phyloP scores from a whole-genome alignment of 139 green algal genomes.

The Chlamydomonas incerta region DNA sequence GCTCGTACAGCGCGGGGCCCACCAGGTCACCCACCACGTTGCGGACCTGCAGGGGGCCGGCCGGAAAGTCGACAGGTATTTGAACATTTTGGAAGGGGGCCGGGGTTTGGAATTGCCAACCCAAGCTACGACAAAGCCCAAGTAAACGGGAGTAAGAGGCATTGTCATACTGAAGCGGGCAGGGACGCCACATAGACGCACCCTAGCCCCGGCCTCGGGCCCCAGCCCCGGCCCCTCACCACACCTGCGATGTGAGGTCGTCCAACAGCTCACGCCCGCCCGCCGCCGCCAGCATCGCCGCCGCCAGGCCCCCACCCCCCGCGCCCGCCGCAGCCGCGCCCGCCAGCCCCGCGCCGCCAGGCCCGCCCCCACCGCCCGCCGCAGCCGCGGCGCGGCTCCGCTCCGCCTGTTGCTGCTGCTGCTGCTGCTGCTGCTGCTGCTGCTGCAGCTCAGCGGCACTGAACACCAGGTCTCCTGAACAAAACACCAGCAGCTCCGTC shows the following conservation, averaged over 20 bases:
- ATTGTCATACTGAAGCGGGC: too few species aligned
- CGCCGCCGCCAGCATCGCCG: not conserved
- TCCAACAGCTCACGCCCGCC: not conserved
- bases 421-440: not conserved
- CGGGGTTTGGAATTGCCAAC: too few species aligned
- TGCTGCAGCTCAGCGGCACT: not conserved
- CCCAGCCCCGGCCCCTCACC: too few species aligned
- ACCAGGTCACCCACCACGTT: slow-evolving; percentile 35
- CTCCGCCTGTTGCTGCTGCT: not conserved
- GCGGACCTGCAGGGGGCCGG: too few species aligned
- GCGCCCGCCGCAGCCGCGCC: not conserved
- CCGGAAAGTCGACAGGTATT: too few species aligned
- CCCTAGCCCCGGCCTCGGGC: too few species aligned
- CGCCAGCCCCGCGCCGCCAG: not conserved
- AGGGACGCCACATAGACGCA: too few species aligned
- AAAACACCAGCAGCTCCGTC: slow-evolving; percentile 67
- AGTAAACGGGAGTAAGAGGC: too few species aligned
- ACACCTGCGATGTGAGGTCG: slow-evolving; percentile 21
- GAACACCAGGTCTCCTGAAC: slow-evolving; percentile 50
- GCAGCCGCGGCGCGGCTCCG: not conserved
- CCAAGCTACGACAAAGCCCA: too few species aligned
- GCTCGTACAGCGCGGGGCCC: slow-evolving; percentile 36
- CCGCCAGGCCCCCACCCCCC: not conserved
- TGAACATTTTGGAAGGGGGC: too few species aligned
- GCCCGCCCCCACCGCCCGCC: not conserved